Percentiles rank a stretch among this genome's conserved stretches.
phyloP scores from a whole-genome alignment of 441 rosid genomes.

The Dalechampia spathulata region DNA sequence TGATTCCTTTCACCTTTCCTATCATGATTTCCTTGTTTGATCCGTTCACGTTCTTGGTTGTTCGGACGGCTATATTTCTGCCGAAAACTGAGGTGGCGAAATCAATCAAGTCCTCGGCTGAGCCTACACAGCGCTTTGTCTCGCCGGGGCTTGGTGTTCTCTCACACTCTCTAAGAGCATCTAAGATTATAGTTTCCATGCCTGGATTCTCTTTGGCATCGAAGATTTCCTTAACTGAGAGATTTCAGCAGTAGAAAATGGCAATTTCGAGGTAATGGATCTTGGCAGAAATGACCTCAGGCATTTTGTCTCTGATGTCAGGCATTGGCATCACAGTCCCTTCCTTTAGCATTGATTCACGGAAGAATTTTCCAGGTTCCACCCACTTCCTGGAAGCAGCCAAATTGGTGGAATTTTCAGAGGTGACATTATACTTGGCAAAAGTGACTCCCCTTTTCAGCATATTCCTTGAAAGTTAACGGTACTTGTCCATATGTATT shows the following conservation, averaged over 20 bases:
- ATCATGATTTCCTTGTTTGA: conserved; percentile 51
- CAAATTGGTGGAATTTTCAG: no score
- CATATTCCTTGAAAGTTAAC: conserved; percentile 65
- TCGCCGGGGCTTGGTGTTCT: conserved; percentile 68
- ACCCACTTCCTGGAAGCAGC: conserved; percentile 59
- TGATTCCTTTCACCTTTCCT: conserved; percentile 64
- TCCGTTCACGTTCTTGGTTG: conserved; percentile 60
- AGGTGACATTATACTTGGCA: conserved; percentile 30
- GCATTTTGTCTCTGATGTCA: conserved; percentile 89
- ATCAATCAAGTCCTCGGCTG: conserved; percentile 81
- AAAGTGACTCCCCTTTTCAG: conserved; percentile 42
- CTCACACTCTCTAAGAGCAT: conserved; percentile 75
- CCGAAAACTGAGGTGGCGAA: conserved; percentile 71
- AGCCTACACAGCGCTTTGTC: conserved; percentile 77
- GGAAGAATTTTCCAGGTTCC: conserved; percentile 90
- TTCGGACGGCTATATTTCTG: conserved; percentile 42
- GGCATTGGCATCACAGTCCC: conserved; percentile 83
- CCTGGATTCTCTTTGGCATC: conserved; percentile 62
- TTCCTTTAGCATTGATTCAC: conserved; percentile 55
- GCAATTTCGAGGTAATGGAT: conserved; percentile 47
- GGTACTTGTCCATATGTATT: conserved; percentile 54
- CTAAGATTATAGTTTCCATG: conserved; percentile 44
- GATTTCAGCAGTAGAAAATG: conserved; percentile 40
- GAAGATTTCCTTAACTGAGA: conserved; percentile 42
- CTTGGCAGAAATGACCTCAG: conserved; percentile 91